Evolutionary conservation across 2,329 filamentous ascomycete genomes (phyloP).

Genomic region (Cladosporium sp.): DNA sequence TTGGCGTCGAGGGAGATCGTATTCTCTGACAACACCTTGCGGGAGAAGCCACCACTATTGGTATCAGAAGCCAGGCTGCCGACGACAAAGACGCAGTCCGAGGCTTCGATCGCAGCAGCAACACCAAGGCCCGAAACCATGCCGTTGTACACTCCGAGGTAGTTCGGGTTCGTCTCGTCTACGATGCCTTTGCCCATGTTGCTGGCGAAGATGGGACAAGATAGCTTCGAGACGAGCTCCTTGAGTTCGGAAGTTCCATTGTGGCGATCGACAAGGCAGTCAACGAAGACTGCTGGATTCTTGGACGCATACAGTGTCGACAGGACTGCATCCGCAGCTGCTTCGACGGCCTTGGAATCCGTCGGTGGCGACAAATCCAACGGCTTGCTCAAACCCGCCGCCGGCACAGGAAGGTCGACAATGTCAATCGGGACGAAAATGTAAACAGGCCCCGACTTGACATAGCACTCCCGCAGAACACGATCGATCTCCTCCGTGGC

Average conservation of each 20-base stretch:
- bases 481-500: slow-evolving; percentile 40
- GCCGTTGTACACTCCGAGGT: slow-evolving; percentile 39
- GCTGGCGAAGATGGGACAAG: slow-evolving; percentile 34
- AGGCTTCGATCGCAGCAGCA: slow-evolving; percentile 29
- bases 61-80: slow-evolving; percentile 38
- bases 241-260: slow-evolving; percentile 30
- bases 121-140: slow-evolving; percentile 33
- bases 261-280: slow-evolving; percentile 35
- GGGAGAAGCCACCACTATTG: slow-evolving; percentile 37
- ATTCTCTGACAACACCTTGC: slow-evolving; percentile 27
- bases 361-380: slow-evolving; percentile 31
- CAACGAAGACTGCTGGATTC: slow-evolving; percentile 35
- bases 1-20: slow-evolving; percentile 34
- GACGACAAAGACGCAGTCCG: slow-evolving; percentile 34
- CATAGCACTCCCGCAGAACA: slow-evolving; percentile 37
- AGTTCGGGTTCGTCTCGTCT: slow-evolving; percentile 36
- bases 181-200: slow-evolving; percentile 40
- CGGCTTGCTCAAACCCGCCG: slow-evolving; percentile 30
- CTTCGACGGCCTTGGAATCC: slow-evolving; percentile 20
- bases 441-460: slow-evolving; percentile 39
- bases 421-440: slow-evolving; percentile 41
- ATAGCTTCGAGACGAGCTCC: slow-evolving; percentile 30
- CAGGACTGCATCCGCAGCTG: slow-evolving; percentile 31
- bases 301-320: slow-evolving; percentile 29
- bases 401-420: slow-evolving; percentile 32